Conservation (phyloP, 768 basidiomycete species). For the Boletus vermiculosoides region DNA sequence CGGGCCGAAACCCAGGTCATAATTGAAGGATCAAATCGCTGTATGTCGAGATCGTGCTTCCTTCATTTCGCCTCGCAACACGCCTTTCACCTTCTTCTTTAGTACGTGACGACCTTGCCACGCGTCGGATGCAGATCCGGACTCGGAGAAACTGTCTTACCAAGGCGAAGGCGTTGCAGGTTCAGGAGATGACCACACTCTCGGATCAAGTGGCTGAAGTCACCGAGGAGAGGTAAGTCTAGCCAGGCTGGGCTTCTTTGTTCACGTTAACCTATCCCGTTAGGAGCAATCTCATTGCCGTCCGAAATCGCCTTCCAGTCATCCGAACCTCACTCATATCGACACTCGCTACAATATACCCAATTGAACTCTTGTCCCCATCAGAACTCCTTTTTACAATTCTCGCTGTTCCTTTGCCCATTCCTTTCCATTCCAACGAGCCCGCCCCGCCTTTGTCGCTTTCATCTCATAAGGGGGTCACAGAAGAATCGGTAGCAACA, state of each 20-base stretch:
- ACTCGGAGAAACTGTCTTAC: conserved; percentile 47
- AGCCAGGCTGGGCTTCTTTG: conserved; percentile 1
- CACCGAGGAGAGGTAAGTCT: conserved; percentile 39
- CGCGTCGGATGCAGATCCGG: conserved; percentile 43
- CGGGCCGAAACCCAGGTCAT: conserved; percentile 42
- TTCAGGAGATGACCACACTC: conserved; percentile 29
- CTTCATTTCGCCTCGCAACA: conserved; percentile 20
- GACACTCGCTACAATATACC: conserved; percentile 74
- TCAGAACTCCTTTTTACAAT: conserved; percentile 90
- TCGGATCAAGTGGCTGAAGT: conserved; percentile 35
- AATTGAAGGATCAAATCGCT: conserved; percentile 41
- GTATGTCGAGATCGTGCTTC: conserved; percentile 39
- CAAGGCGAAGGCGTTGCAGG: conserved; percentile 41
- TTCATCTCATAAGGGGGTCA: conserved; percentile 64
- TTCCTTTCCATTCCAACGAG: conserved; percentile 69
- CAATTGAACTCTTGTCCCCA: conserved; percentile 82
- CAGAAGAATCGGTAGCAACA: conserved; percentile 84
- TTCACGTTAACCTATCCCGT: conserved; percentile 15
- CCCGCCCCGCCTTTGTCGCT: conserved; percentile 81
- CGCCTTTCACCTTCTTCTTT: conserved; percentile 12
- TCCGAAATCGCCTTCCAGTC: conserved; percentile 49
- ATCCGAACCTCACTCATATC: conserved; percentile 66
- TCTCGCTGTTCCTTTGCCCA: conserved; percentile 84
- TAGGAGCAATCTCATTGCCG: conserved; percentile 48
- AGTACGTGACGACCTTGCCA: conserved; percentile 46